Conservation (phyloP, 352 stramenopile species). For the Phytopythium ostracodes region DNA sequence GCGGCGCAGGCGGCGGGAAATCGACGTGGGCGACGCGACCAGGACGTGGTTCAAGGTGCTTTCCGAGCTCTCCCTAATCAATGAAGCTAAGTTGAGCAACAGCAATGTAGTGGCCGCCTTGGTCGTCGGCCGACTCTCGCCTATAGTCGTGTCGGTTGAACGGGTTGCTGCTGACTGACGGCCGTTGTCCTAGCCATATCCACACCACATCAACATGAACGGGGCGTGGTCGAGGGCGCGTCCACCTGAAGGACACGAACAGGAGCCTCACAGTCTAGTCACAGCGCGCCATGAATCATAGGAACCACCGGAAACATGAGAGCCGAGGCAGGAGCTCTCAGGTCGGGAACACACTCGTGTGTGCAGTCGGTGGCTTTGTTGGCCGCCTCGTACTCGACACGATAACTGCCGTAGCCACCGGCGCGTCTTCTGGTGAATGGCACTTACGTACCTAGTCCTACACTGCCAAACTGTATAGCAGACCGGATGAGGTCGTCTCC, state of each 20-base stretch:
- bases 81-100: slow-evolving; percentile 61
- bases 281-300: background rate
- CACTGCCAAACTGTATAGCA: no score
- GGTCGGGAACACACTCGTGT: no score
- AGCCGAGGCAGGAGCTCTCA: no score
- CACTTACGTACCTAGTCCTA: no score
- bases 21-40: background rate
- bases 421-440: no score
- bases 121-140: background rate
- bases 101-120: slow-evolving; percentile 4
- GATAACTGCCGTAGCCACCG: no score
- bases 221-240: no score
- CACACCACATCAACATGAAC: no score
- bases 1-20: slow-evolving; percentile 7
- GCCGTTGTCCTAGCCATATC: background rate
- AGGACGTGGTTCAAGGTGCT: background rate
- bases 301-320: background rate
- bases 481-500: no score
- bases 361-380: no score
- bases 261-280: no score
- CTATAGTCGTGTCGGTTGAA: background rate
- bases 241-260: background rate
- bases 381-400: no score
- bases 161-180: background rate
- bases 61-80: slow-evolving; percentile 30